Evolutionary conservation across 2,329 filamentous ascomycete species (phyloP).

Genomic region (Neofusicoccum umdonicola): DNA sequence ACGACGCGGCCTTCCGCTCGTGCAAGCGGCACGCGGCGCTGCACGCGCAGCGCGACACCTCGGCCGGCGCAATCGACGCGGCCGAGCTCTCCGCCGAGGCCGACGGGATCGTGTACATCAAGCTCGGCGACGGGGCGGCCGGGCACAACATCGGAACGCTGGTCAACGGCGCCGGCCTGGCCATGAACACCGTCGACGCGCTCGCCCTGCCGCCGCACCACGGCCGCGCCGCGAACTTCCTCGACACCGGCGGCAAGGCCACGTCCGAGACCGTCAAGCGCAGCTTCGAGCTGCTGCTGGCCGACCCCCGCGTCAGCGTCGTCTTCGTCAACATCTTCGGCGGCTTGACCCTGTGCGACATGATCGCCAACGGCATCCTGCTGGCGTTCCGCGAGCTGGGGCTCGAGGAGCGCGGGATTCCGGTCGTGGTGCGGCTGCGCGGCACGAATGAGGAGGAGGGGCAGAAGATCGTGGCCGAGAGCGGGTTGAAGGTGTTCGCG

Average conservation of each 20-base stretch:
- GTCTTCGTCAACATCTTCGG: slow-evolving; percentile 72
- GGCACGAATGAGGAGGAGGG: slow-evolving; percentile 73
- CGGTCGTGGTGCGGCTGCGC: slow-evolving; percentile 73
- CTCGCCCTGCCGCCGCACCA: slow-evolving; percentile 56
- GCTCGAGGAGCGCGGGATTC: slow-evolving; percentile 54
- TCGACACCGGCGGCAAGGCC: slow-evolving; percentile 87
- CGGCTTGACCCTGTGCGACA: slow-evolving; percentile 70
- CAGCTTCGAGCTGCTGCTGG: slow-evolving; percentile 70
- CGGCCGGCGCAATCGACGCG: slow-evolving; percentile 46
- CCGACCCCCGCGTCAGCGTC: slow-evolving; percentile 69
- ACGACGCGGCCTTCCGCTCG: slow-evolving; percentile 67
- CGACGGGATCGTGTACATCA: slow-evolving; percentile 77
- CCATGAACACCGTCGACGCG: slow-evolving; percentile 88
- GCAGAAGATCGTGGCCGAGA: slow-evolving; percentile 66
- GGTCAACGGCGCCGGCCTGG: slow-evolving; percentile 85
- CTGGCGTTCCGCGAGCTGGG: slow-evolving; percentile 68
- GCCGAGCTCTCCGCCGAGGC: slow-evolving; percentile 63
- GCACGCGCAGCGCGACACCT: slow-evolving; percentile 55
- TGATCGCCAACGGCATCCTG: slow-evolving; percentile 75
- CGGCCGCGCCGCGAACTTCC: slow-evolving; percentile 74
- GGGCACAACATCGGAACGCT: slow-evolving; percentile 69
- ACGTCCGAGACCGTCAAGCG: slow-evolving; percentile 77
- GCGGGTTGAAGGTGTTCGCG: slow-evolving; percentile 65
- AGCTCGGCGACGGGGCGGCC: slow-evolving; percentile 46
- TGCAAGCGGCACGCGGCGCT: slow-evolving; percentile 60